Evolutionary conservation across 192 early-diverging fungal species (phyloP), one percentile per base, ranked within the genome.

Genomic region (Piromyces sp.): DNA sequence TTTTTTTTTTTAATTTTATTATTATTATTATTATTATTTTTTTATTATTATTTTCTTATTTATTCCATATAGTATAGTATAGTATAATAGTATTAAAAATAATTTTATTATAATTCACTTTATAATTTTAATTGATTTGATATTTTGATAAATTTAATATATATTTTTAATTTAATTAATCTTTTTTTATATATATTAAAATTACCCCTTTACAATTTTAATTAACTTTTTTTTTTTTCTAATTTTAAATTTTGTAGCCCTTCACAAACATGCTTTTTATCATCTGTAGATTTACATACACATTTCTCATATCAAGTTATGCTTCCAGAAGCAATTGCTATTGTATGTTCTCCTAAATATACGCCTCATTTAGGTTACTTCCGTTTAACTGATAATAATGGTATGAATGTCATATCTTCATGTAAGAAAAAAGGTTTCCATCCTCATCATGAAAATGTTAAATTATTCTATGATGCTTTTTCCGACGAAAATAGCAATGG

Each of bases 251-350:
- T 90, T 88, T 96, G 94, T 6, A 95, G 96, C 85, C 96, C 96
- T 29, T 92, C 94, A n/a, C 96, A 97, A 86, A 92, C 96, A 12
- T 96, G 96, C 83, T 97, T 97, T 83, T 92, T 97, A 93, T 94
- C 93, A 83, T 96, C 95, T 9, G 90, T 97, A 16, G 96, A 97
- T 84, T 84, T 97, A 80, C 96, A 97, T 86, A 97, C 95, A 12
- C 96, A 97, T 81, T 95, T 90, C 82, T 93, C 94, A 2, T 96
- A 96, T 84, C 96, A 97, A 85, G 83, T 94, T 42, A 94, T 95
- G 90, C 87, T 96, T 12, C 95, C 95, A 22, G 96, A 97, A 82
- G 96, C 96, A 29, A 94, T 97, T 80, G 95, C 96, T 17, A 96
- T 97, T 84, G 96, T 97, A 13, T 93, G 94, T 81, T 88, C 96